Evolutionary conservation across 768 basidiomycete genomes (phyloP).

Genomic region (Botryobasidium botryosum): DNA sequence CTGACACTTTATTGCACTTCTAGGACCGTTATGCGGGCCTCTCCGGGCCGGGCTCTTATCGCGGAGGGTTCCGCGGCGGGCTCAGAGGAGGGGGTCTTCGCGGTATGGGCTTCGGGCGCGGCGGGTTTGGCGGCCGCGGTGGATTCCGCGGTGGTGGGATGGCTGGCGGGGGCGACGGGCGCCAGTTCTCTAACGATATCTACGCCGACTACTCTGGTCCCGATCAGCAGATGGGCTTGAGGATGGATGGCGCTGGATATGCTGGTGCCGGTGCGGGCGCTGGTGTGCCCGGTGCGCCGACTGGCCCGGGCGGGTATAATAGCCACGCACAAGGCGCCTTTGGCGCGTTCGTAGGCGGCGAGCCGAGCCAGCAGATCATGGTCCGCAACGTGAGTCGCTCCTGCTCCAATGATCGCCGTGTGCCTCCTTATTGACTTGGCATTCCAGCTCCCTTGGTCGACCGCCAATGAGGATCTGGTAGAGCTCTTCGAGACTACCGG

Average conservation of each 20-base stretch:
- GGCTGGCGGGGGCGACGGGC: conserved; percentile 24
- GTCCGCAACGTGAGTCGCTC: conserved; percentile 80
- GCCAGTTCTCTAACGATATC: conserved; percentile 74
- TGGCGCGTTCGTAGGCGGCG: not conserved
- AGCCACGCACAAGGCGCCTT: not conserved
- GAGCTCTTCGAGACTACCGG: conserved; percentile 98
- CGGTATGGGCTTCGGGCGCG: conserved; percentile 30
- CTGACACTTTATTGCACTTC: not conserved
- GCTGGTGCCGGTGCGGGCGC: conserved; percentile 21
- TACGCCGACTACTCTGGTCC: conserved; percentile 90
- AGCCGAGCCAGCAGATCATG: conserved; percentile 94
- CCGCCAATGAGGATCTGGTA: conserved; percentile 94
- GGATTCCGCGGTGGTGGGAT: conserved; percentile 22
- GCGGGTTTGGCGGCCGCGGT: conserved; percentile 40
- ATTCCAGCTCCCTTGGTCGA: conserved; percentile 86
- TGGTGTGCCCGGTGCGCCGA: conserved; percentile 13
- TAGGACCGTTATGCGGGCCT: conserved; percentile 75
- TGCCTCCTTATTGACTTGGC: not conserved
- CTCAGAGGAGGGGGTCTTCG: conserved; percentile 21
- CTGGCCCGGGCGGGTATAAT: conserved; percentile 1
- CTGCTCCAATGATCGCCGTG: not conserved
- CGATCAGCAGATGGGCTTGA: conserved; percentile 34
- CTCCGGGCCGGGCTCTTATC: conserved; percentile 42
- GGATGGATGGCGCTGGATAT: conserved; percentile 27
- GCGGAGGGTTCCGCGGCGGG: conserved; percentile 30